Evolutionary conservation across 2,329 filamentous ascomycete genomes (phyloP).

Genomic region (Grosmannia huntii): DNA sequence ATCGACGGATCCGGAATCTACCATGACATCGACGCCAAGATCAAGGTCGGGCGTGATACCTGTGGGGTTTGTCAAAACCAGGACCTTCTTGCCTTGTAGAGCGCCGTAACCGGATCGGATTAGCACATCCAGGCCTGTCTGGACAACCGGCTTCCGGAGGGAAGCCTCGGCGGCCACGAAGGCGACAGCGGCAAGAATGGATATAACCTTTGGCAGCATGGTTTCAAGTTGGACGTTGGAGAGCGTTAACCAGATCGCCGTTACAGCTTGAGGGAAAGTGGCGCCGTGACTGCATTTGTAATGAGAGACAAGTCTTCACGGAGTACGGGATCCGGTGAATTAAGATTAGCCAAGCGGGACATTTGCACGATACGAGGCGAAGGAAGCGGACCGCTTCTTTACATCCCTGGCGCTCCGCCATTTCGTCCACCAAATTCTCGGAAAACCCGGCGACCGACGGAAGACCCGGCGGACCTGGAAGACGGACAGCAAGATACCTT

Average conservation of each 20-base stretch:
- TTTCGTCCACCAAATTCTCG: neutral
- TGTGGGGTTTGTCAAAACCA: neutral
- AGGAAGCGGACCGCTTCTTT: neutral
- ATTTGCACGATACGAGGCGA: neutral
- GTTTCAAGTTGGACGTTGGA: neutral
- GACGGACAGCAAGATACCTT: neutral
- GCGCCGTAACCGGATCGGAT: neutral
- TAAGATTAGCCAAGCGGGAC: neutral
- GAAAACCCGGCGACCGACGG: neutral
- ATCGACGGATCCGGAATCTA: neutral
- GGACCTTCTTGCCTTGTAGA: neutral
- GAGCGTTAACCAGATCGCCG: neutral
- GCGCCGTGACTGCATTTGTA: neutral
- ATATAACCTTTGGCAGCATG: neutral
- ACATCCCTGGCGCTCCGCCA: neutral
- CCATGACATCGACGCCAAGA: neutral
- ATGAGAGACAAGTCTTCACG: no score
- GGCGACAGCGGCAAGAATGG: neutral
- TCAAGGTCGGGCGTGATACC: neutral
- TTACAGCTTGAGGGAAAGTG: neutral
- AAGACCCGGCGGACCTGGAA: neutral
- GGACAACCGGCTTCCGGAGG: neutral
- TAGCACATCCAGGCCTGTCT: neutral
- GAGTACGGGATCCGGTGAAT: no score
- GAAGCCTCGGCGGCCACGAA: neutral